These are phyloP conservation scores for Triticum aestivum DNA, from an alignment of 176 grass and related monocot species.

Conservation along the genomic window DNA sequence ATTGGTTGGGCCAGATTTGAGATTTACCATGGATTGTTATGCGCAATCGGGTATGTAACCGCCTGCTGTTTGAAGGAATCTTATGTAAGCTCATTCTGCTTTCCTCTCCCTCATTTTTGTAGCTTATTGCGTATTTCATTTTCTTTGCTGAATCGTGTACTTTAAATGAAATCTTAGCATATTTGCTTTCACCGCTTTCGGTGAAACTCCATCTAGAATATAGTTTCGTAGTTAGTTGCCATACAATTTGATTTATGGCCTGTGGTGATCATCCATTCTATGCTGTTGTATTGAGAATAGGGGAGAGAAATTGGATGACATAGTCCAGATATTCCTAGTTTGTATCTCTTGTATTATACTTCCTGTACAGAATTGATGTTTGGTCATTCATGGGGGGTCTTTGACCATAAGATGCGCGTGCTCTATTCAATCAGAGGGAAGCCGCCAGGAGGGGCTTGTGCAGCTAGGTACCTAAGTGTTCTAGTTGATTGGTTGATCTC, in stretches of 20 bases:
- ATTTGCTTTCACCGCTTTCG: constrained; percentile 15
- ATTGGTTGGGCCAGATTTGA: constrained; percentile 74
- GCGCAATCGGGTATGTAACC: constrained; percentile 70
- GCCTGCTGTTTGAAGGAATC: constrained; percentile 79
- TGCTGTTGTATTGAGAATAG: background rate
- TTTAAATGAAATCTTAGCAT: constrained; percentile 13
- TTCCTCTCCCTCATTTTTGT: constrained; percentile 13
- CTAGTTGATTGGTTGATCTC: background rate
- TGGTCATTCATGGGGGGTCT: background rate
- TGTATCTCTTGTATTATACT: background rate
- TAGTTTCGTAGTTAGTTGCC: constrained; percentile 13
- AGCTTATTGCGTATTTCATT: constrained; percentile 27
- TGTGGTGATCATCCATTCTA: background rate
- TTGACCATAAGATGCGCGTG: background rate
- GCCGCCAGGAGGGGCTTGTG: background rate
- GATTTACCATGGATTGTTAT: constrained; percentile 79
- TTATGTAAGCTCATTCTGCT: constrained; percentile 50
- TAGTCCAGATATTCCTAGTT: background rate
- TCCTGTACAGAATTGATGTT: background rate
- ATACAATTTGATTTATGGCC: constrained; percentile 1
- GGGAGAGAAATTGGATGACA: background rate
- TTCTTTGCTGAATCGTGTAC: constrained; percentile 15
- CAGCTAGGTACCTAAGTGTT: constrained; percentile 1
- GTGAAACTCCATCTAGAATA: background rate
- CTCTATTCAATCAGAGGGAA: background rate